Evolutionary conservation across 768 basidiomycete species (phyloP), one percentile per base, ranked within the genome.

Genomic region (Chalciporus sphaerocephalus): DNA sequence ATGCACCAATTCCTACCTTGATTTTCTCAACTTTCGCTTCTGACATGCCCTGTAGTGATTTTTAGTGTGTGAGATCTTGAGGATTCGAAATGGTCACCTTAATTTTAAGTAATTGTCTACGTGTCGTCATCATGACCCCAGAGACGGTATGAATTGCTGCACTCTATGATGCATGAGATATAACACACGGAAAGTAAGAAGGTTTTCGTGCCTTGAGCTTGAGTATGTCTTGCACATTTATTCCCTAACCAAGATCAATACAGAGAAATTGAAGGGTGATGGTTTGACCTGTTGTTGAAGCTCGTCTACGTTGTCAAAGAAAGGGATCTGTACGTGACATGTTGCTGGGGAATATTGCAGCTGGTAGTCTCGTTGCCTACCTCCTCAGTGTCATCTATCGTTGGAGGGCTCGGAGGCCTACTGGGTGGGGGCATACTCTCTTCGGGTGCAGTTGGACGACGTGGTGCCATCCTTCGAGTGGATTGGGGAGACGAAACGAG

Each of bases 11-110:
- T 33, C 34, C 33, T 46, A 79, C 92, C 73, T 95, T 95, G 57
- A 97, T 89, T 65, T 98, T 98, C 60, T 98, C 94, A 2, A 98
- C 92, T 64, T 98, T 98, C 1, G 94, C 88, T 56, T 96, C 94
- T 3, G 93, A 93, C 77, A 95, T 85, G 34, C 94, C 94, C 91
- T 94, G 46, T 7, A 9, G 48, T 16, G 47, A 32, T 4, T 34
- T 36, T 52, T 27, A 27, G 27, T 16, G 47, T 17, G 4, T 11
- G 34, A 23, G 11, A 17, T 35, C 40, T n/a, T 7, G 5, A n/a
- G 17, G 24, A n/a, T 21, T 42, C 13, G 38, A 38, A 40, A 28
- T 40, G 23, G 49, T 25, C 38, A 86, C 93, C 78, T 97, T 98
- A 56, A 98, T 94, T 64, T 96, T 98, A 46, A 92, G 69, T 62